These are phyloP conservation scores for Gossypium schwendimanii DNA, from an alignment of 441 rosid species.

Conservation along the genomic window DNA sequence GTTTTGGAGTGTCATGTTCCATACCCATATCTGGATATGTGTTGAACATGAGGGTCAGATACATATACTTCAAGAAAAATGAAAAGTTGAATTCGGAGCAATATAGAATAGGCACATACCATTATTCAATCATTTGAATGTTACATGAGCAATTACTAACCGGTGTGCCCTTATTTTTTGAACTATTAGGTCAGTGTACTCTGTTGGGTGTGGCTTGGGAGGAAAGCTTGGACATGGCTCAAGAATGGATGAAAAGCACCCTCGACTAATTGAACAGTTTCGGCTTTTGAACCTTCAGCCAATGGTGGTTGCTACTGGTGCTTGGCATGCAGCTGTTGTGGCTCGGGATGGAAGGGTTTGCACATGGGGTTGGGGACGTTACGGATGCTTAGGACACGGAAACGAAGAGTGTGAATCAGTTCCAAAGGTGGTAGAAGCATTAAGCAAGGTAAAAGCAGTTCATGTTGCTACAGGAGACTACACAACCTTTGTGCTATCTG, in stretches of 20 bases:
- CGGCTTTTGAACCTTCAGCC: conserved; percentile 71
- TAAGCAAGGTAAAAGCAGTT: conserved; percentile 73
- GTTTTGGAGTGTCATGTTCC: background rate
- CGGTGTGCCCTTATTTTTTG: conserved; percentile 7
- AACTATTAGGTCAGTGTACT: conserved; percentile 75
- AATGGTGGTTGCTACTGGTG: conserved; percentile 82
- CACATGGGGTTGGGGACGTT: conserved; percentile 99
- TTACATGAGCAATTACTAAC: conserved; percentile 6
- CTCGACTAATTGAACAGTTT: conserved; percentile 77
- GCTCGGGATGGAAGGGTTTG: conserved; percentile 88
- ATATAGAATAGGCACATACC: background rate
- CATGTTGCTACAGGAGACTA: conserved; percentile 91
- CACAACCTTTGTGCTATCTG: conserved; percentile 84
- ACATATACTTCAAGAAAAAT: background rate
- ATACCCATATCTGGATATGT: background rate
- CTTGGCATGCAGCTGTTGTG: conserved; percentile 97
- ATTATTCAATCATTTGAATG: background rate
- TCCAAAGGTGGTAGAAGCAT: conserved; percentile 82
- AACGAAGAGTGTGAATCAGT: conserved; percentile 73
- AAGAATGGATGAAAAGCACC: conserved; percentile 80
- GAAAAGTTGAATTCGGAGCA: background rate
- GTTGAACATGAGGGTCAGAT: background rate
- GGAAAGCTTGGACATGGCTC: conserved; percentile 97
- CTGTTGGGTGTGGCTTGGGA: conserved; percentile 97
- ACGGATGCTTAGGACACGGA: conserved; percentile 95